These are phyloP conservation scores for Barbarea vulgaris DNA, from an alignment of 345 rosid genomes.

Conservation along the genomic window DNA sequence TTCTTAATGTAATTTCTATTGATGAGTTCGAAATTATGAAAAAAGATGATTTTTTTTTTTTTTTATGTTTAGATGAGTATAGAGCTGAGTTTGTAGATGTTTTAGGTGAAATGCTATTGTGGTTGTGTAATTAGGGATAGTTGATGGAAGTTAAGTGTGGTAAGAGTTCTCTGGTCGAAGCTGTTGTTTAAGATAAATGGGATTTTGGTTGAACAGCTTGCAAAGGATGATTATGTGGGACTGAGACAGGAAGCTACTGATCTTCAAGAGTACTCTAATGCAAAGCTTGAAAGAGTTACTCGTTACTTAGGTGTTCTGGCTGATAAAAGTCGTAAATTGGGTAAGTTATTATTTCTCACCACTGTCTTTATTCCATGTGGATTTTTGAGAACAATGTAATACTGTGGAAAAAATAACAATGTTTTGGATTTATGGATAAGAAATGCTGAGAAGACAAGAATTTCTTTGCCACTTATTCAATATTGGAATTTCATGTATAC, in stretches of 20 bases:
- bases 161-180: not conserved
- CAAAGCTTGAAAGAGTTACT: conserved; percentile 88
- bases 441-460: not conserved
- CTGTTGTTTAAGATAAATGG: not conserved
- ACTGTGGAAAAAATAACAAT: not conserved
- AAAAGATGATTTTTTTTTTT: not conserved
- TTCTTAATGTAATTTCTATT: not conserved
- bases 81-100: not conserved
- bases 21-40: not conserved
- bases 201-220: conserved; percentile 55
- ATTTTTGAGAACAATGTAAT: conserved; percentile 1
- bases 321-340: conserved; percentile 73
- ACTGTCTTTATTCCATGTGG: not conserved
- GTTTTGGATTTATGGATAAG: not conserved
- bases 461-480: not conserved
- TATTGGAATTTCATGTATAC: not conserved
- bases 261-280: conserved; percentile 89
- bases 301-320: conserved; percentile 96
- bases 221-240: conserved; percentile 73
- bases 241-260: conserved; percentile 89
- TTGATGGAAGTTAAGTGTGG: conserved; percentile 1
- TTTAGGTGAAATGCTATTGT: not conserved
- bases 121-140: not conserved
- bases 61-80: not conserved
- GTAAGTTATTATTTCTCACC: conserved; percentile 42